A percentile compares a stretch with the other conserved stretches of the same genome.
Evolutionary conservation across 257 asterid genomes (phyloP).

Genomic region (Solanum bukasovii): DNA sequence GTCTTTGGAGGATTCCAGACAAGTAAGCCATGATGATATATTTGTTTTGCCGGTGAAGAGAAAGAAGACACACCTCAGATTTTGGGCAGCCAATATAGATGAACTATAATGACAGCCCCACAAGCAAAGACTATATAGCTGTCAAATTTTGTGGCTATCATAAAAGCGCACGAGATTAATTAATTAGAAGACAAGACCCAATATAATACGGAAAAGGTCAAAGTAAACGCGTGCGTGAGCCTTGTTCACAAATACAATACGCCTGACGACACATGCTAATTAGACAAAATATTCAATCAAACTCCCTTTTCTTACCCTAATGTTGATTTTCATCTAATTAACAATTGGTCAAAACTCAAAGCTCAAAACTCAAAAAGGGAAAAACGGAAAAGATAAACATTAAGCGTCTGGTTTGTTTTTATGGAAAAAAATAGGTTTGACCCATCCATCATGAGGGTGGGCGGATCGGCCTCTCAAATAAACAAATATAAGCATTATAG

Average conservation of each 20-base stretch:
- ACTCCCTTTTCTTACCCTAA: not conserved
- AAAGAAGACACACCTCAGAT: slow-evolving; percentile 2
- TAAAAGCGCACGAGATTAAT: not conserved
- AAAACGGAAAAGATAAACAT: not conserved
- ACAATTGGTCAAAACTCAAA: too few relatives aligned
- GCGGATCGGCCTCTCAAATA: not conserved
- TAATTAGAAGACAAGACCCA: not conserved
- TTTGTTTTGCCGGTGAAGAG: not conserved
- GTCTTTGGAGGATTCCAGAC: slow-evolving; percentile 68
- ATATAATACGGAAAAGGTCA: not conserved
- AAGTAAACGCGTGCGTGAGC: too few relatives aligned
- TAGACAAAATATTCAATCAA: too few relatives aligned
- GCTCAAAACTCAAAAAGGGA: too few relatives aligned
- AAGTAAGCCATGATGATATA: slow-evolving; percentile 60
- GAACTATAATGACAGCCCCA: slow-evolving; percentile 27
- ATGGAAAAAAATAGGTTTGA: not conserved
- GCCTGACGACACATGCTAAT: too few relatives aligned
- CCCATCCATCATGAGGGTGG: not conserved
- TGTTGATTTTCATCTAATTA: not conserved
- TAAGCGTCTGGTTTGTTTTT: not conserved
- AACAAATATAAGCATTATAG: not conserved
- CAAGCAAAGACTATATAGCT: not conserved
- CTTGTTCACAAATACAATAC: too few relatives aligned
- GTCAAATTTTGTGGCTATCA: not conserved
- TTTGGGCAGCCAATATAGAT: slow-evolving; percentile 27